Conservation (phyloP, 768 basidiomycete genomes). For the Rossbeevera mucosa region DNA sequence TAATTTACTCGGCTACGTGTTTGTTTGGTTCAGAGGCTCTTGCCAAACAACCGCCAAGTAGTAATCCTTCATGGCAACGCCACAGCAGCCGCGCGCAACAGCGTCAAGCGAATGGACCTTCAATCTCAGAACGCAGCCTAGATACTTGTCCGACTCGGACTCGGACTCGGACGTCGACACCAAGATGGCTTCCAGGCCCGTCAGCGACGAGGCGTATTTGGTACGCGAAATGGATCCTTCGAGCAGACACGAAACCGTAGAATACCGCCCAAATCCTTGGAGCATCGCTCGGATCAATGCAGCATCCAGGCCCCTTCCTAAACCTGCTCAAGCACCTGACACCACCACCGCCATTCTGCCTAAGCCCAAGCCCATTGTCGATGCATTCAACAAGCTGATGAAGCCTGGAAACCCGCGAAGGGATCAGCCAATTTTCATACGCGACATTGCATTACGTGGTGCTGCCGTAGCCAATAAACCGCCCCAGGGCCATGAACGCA, state of each 20-base stretch:
- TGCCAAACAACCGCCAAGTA: conserved; percentile 7
- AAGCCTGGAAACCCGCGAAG: conserved; percentile 4
- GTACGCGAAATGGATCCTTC: conserved; percentile 58
- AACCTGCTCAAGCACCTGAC: not conserved
- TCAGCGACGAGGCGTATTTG: conserved; percentile 25
- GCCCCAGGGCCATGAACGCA: not conserved
- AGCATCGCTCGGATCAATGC: conserved; percentile 79
- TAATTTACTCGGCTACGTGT: not conserved
- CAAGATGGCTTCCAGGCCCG: not conserved
- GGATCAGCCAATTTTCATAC: not conserved
- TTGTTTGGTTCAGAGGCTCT: conserved; percentile 1
- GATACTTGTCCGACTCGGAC: conserved; percentile 14
- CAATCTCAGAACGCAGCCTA: conserved; percentile 16
- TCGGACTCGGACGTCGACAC: conserved; percentile 8
- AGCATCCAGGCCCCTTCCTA: conserved; percentile 38
- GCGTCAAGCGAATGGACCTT: conserved; percentile 25
- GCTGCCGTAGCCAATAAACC: not conserved
- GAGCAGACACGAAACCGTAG: conserved; percentile 52
- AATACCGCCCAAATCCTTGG: conserved; percentile 75
- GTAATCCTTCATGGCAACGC: not conserved
- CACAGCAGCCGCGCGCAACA: not conserved
- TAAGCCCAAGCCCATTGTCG: conserved; percentile 36
- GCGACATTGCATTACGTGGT: not conserved
- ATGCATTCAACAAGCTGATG: conserved; percentile 44
- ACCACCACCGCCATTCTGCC: not conserved